Base-by-base conservation (phyloP, 108 stramenopile species). In the Skeletonema tropicum region DNA sequence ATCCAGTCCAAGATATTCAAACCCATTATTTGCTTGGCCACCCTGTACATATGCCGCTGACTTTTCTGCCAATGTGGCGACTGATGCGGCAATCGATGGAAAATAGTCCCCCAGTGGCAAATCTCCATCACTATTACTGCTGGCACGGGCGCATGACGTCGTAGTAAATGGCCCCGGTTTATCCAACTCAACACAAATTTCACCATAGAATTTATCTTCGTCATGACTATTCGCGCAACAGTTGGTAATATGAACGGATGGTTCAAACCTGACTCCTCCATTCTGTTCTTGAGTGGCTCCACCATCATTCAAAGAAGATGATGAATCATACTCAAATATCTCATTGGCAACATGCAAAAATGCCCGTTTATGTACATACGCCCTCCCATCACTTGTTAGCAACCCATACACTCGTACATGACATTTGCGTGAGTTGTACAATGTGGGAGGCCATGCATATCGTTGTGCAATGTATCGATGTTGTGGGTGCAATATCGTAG, bases 331-430 rank as follows among this genome's bases (percentile, higher is more conserved):
- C 10, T 67, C 38, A 73, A 92, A 94, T 4, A 35, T 15, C 26
- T 95, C 89, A 72, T 95, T 95, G 55, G 94, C 94, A 35, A 95
- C 94, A 70, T 95, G 94, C 57, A 95, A 69, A 77, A 95, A 95
- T 6, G 83, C 82, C 45, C 83, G 78, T 39, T 79, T 68, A 57
- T 95, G 94, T 14, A 92, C 74, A 82, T 86, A 95, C 15, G 94
- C 91, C 64, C 74, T 75, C n/a, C 90, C 90, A 57, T 87, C 85
- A 52, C 66, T 60, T 6, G 89, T 91, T 17, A 95, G 60, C 12
- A 86, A 45, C 13, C 73, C 90, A 70, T 95, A 95, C 21, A 92
- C 90, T 6, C 94, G 82, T n/a, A 94, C 87, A 66, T 94, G 94
- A 62, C 88, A 91, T 41, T 94, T 94, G 14, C 86, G 66, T 3